Evolutionary conservation across 345 rosid genomes (phyloP).

Genomic region (Acer yangbiense): DNA sequence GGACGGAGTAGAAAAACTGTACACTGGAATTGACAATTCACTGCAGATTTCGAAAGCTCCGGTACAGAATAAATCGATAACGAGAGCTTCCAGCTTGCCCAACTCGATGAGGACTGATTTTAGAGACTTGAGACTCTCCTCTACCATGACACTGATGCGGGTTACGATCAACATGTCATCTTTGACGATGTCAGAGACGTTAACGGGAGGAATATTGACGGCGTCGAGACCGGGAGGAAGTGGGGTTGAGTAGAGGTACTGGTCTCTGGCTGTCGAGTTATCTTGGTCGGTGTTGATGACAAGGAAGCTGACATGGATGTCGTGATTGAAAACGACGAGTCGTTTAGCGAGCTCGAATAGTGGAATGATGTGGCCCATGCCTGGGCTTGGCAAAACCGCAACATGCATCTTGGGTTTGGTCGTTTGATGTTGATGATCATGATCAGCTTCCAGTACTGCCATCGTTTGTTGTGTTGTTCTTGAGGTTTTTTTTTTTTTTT

Average conservation of each 20-base stretch:
- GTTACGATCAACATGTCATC: constrained; percentile 21
- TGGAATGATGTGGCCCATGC: constrained; percentile 48
- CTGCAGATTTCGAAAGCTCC: constrained; percentile 35
- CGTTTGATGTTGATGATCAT: neutral
- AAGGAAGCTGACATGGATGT: constrained; percentile 35
- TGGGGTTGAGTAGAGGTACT: constrained; percentile 25
- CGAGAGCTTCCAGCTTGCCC: constrained; percentile 29
- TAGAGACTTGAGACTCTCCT: constrained; percentile 34
- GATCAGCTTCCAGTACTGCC: neutral
- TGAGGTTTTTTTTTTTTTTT: too few relatives aligned
- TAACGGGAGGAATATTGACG: constrained; percentile 33
- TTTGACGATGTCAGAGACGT: constrained; percentile 24
- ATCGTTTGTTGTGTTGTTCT: neutral
- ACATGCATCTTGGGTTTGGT: constrained; percentile 20
- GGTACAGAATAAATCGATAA: constrained; percentile 36
- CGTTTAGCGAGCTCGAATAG: constrained; percentile 44
- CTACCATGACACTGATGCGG: constrained; percentile 17
- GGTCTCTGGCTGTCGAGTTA: constrained; percentile 20
- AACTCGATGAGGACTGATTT: constrained; percentile 10
- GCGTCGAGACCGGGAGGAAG: constrained; percentile 29
- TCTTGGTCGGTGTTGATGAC: constrained; percentile 24
- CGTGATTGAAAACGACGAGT: constrained; percentile 25
- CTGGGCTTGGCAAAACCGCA: constrained; percentile 37
- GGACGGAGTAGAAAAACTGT: constrained; percentile 25
- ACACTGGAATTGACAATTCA: constrained; percentile 36